Evolutionary conservation across 345 rosid species (phyloP).

Genomic region (Rhizophora mangle): DNA sequence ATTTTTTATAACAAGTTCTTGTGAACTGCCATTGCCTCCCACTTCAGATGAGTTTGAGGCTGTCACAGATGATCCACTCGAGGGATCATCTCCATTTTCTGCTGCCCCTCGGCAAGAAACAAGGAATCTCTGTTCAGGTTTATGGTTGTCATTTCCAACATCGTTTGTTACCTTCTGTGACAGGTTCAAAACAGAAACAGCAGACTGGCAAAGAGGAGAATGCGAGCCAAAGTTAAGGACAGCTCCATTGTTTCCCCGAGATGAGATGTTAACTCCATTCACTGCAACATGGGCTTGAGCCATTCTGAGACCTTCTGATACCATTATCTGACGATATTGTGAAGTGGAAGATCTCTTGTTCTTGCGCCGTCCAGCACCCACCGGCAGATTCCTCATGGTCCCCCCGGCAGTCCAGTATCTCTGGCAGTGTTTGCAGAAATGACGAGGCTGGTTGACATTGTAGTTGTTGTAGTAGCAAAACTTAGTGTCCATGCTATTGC

Average conservation of each 20-base stretch:
- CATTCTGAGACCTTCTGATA: conserved; percentile 36
- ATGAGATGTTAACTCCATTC: conserved; percentile 8
- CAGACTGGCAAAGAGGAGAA: conserved; percentile 19
- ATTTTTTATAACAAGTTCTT: conserved; percentile 13
- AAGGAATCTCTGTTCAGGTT: conserved; percentile 20
- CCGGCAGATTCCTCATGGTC: conserved; percentile 34
- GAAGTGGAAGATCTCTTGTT: conserved; percentile 25
- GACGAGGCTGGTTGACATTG: conserved; percentile 33
- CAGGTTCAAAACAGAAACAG: conserved; percentile 13
- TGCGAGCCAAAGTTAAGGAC: conserved; percentile 22
- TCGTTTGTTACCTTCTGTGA: conserved; percentile 19
- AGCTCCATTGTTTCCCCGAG: conserved; percentile 8
- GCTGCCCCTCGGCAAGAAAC: conserved; percentile 11
- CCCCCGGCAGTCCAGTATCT: conserved; percentile 38
- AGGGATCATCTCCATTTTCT: conserved; percentile 22
- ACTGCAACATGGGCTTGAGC: conserved; percentile 18
- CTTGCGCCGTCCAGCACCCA: conserved; percentile 34
- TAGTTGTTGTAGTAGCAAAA: conserved; percentile 36
- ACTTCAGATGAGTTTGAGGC: conserved; percentile 23
- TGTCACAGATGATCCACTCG: conserved; percentile 10
- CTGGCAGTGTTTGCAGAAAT: conserved; percentile 35
- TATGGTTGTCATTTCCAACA: conserved; percentile 25
- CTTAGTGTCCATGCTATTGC: conserved; percentile 36
- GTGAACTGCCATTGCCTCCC: conserved; percentile 6
- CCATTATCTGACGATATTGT: conserved; percentile 22